These are phyloP conservation scores for Pseudocercospora fuligena DNA, from an alignment of 2,329 filamentous ascomycete genomes.

Conservation along the genomic window DNA sequence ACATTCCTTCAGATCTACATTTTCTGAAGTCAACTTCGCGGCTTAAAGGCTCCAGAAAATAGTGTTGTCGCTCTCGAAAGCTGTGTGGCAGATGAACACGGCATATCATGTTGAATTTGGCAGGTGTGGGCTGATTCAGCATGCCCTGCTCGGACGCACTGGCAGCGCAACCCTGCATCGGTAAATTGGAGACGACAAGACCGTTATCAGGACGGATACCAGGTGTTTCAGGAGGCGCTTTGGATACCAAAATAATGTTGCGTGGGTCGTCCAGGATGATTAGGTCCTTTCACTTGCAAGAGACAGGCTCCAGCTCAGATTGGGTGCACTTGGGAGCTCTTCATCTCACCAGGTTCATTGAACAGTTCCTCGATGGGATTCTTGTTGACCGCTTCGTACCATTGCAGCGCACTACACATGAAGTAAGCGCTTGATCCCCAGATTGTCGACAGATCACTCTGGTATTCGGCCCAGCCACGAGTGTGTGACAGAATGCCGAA, in stretches of 20 bases:
- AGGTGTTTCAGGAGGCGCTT: not conserved
- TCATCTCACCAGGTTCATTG: constrained; percentile 32
- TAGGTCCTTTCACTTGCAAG: not conserved
- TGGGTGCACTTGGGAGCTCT: constrained; percentile 28
- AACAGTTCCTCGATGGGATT: constrained; percentile 33
- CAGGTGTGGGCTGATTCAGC: not conserved
- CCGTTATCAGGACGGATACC: not conserved
- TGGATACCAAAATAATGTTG: not conserved
- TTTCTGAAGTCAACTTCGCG: not conserved
- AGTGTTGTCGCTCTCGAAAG: not conserved
- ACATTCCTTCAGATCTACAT: not conserved
- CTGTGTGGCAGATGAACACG: not conserved
- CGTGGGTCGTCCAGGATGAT: not conserved
- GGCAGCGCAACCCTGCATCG: not conserved
- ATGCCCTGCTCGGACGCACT: not conserved
- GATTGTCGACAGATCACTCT: constrained; percentile 33
- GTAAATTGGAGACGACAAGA: not conserved
- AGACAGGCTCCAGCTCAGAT: constrained; percentile 18
- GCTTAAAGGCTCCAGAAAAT: not conserved
- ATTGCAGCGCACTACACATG: constrained; percentile 35
- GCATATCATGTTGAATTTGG: not conserved
- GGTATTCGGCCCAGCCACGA: constrained; percentile 30
- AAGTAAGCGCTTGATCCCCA: constrained; percentile 37
- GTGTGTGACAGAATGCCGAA: constrained; percentile 21
- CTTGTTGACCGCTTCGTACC: constrained; percentile 40